Base-by-base conservation (phyloP, 768 basidiomycete species). In the Boletus vermiculosoides region DNA sequence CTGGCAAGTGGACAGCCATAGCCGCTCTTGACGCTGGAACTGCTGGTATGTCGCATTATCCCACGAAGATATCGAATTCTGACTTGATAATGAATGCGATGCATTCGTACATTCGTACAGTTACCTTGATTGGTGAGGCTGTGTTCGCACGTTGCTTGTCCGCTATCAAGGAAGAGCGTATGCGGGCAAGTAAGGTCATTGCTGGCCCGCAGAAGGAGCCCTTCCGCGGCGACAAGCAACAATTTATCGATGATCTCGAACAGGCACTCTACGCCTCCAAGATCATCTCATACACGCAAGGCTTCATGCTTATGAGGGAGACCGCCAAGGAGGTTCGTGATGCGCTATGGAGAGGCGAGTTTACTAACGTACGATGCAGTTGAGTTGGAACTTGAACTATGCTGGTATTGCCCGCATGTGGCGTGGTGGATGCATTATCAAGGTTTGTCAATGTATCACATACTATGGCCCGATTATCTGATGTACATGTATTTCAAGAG, bases 401-500 rank as follows among this genome's bases (percentile, higher is more conserved):
- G 88, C 94, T 66, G 95, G 94, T 59, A 98, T 99, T 70, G 97
- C 97, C 34, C 85, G 82, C 65, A 99, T 99, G 94, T 99, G 97
- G 97, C 93, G 96, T 68, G 97, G 97, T 63, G 97, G 97, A 63
- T 98, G 96, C 75, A 99, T 99, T 76, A 98, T 99, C 83, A 96
- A 96, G 84, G 90, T 85, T 45, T 47, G 66, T 54, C 42, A 1
- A 20, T 22, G 34, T 22, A 49, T 45, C 39, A 52, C 58, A 49
- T 66, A 69, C 13, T n/a, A 50, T 36, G 40, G 15, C 15, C 39
- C 22, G 12, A 50, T 52, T 22, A 22, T 54, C 49, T 65, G 49
- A 70, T 31, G 20, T 34, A 16, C 33, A 23, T 41, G n/a, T 53
- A 47, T 41, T 41, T 37, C 55, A 84, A 63, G 88, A 89, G 86